Evolutionary conservation across 306 rosid genomes (phyloP), one percentile per base, ranked within the genome.

Genomic region (Prunus mongolica): DNA sequence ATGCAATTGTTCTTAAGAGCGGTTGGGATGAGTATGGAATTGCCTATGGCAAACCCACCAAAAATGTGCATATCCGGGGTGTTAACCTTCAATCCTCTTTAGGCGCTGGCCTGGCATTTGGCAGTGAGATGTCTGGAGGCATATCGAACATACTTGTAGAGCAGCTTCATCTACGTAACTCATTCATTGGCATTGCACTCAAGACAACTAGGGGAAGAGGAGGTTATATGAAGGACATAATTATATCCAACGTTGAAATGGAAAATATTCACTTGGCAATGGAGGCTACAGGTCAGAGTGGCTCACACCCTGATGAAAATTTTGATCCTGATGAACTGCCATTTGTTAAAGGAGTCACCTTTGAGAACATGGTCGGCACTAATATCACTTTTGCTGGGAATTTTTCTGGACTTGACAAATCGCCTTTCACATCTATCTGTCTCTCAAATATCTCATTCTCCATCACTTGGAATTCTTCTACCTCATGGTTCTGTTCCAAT

Each of bases 11-110:
- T 14, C 84, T 90, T 15, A 88, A 90, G 84, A 90, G 96, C 76
- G 93, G 96, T 24, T 88, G 93, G 96, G 96, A 90, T 78, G 84
- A 85, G 76, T 90, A 88, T 65, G 96, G 93, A 19, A 67, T 88
- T 28, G 54, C 86, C 32, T 87, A 66, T 62, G 91, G 86, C 25
- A 84, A 80, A 83, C 82, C 91, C 14, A 86, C 89, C 52, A 72
- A 73, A 12, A 82, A 41, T 66, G 86, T 85, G 47, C 87, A 85
- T 78, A 88, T 90, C 49, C 79, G 74, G 27, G 73, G 56, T 13
- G 89, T 90, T 47, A 24, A 78, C 65, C 79, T 84, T 19, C 85
- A 82, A 68, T 88, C 92, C 45, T 77, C 84, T 47, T 74, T 75
- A 1, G 90, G 95, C 47, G 84, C 92, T 0, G 85, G 90, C 69